Conservation (phyloP, 345 rosid genomes). For the Atalantia buxifolia region DNA sequence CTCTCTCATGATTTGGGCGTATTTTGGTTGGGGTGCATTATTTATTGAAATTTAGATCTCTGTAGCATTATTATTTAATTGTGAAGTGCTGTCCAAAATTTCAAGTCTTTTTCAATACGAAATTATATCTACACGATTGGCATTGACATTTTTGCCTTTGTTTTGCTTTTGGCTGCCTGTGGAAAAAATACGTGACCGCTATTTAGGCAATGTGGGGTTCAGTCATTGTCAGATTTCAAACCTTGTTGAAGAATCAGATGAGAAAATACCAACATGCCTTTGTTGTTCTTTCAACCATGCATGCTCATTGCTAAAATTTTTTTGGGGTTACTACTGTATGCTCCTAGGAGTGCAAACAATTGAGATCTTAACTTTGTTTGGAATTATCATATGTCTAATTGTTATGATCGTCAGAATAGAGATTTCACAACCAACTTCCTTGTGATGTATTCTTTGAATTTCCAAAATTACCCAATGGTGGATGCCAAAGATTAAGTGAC, state of each 20-base stretch:
- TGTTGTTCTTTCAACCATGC: background rate
- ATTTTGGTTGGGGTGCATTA: background rate
- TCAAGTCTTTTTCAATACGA: background rate
- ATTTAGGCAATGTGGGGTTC: background rate
- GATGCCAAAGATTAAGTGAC: constrained; percentile 8
- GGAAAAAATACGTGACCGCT: background rate
- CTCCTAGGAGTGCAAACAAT: background rate
- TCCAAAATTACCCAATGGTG: constrained; percentile 13
- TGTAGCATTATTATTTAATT: background rate
- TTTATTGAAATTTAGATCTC: background rate
- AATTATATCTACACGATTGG: background rate
- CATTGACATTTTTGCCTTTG: background rate
- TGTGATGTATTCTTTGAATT: constrained; percentile 5
- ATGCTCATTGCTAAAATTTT: background rate
- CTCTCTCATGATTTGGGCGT: background rate
- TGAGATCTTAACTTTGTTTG: background rate
- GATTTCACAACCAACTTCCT: background rate
- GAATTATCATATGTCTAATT: background rate
- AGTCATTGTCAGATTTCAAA: background rate
- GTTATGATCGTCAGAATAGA: background rate
- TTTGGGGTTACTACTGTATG: background rate
- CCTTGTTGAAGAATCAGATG: background rate
- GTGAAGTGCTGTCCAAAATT: background rate
- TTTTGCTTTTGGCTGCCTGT: background rate
- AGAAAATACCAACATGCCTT: background rate